Percentiles rank a stretch among this genome's conserved stretches.
phyloP scores from a whole-genome alignment of 2,329 filamentous ascomycete genomes.

The Zopfia rhizophila region DNA sequence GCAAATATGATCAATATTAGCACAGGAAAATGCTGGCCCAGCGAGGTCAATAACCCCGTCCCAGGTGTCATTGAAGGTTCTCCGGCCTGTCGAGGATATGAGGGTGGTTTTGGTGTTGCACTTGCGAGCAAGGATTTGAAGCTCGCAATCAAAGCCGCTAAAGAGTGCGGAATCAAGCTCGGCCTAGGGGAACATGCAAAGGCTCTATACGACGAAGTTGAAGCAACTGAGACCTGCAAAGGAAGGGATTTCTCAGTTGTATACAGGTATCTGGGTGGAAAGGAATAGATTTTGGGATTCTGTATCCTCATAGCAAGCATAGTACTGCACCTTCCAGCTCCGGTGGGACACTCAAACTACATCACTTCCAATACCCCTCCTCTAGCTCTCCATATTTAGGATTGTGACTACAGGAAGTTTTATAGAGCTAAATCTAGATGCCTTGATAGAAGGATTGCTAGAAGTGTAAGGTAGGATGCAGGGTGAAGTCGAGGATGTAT shows the following conservation, averaged over 20 bases:
- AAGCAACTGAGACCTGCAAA: conserved; percentile 56
- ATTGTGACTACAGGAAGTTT: too few relatives aligned
- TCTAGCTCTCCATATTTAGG: too few relatives aligned
- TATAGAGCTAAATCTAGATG: too few relatives aligned
- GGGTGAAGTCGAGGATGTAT: too few relatives aligned
- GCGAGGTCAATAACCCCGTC: conserved; percentile 94
- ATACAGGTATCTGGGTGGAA: conserved; percentile 60
- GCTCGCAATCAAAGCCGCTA: conserved; percentile 58
- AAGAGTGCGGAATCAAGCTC: conserved; percentile 56
- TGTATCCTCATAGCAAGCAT: too few relatives aligned
- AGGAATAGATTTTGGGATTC: conserved; percentile 54
- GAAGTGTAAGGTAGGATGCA: too few relatives aligned
- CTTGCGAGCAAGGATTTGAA: conserved; percentile 63
- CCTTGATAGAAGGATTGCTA: too few relatives aligned
- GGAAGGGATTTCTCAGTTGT: conserved; percentile 63
- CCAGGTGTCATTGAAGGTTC: conserved; percentile 81
- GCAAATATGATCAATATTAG: conserved; percentile 91
- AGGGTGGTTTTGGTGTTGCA: conserved; percentile 61
- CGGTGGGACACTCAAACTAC: too few relatives aligned
- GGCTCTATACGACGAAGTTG: conserved; percentile 58
- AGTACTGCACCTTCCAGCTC: too few relatives aligned
- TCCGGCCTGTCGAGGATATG: conserved; percentile 78
- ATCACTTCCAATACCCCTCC: too few relatives aligned
- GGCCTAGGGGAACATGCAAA: conserved; percentile 58
- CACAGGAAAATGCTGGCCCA: conserved; percentile 96